Conservation (phyloP, 331 rosid species). For the Rosa hybrid region DNA sequence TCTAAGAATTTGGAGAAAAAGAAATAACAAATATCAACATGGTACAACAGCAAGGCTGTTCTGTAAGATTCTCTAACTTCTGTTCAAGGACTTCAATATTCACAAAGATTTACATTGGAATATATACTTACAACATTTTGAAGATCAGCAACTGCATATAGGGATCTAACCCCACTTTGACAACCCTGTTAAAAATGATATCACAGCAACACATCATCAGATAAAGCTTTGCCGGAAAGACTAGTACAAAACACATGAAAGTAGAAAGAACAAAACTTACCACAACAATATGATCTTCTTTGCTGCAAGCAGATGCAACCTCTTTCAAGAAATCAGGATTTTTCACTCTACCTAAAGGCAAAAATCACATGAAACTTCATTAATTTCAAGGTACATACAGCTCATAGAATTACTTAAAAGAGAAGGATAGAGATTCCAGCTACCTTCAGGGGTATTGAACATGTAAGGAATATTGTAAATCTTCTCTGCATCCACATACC, state of each 20-base stretch:
- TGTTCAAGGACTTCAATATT: background rate
- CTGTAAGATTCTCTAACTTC: background rate
- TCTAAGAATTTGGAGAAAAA: background rate
- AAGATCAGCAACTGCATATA: conserved; percentile 63
- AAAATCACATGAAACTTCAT: conserved; percentile 2
- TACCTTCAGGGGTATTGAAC: conserved; percentile 67
- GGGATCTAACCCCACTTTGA: conserved; percentile 72
- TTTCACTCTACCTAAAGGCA: conserved; percentile 57
- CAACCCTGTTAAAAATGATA: conserved; percentile 57
- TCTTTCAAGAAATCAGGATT: conserved; percentile 58
- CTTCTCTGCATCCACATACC: conserved; percentile 60
- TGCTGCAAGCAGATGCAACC: conserved; percentile 56
- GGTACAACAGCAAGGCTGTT: background rate
- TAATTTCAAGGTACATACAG: background rate
- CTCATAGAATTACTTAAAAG: background rate
- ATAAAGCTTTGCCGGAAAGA: background rate
- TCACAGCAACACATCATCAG: background rate
- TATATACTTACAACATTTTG: conserved; percentile 51
- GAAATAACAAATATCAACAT: background rate
- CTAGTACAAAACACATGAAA: background rate
- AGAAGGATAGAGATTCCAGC: background rate
- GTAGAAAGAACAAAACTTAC: conserved; percentile 30
- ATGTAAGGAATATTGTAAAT: conserved; percentile 74
- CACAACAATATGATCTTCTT: conserved; percentile 74
- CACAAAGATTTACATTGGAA: background rate